phyloP scores from a whole-genome alignment of 2,329 filamentous ascomycete species.

The Paecilomyces sp. region DNA sequence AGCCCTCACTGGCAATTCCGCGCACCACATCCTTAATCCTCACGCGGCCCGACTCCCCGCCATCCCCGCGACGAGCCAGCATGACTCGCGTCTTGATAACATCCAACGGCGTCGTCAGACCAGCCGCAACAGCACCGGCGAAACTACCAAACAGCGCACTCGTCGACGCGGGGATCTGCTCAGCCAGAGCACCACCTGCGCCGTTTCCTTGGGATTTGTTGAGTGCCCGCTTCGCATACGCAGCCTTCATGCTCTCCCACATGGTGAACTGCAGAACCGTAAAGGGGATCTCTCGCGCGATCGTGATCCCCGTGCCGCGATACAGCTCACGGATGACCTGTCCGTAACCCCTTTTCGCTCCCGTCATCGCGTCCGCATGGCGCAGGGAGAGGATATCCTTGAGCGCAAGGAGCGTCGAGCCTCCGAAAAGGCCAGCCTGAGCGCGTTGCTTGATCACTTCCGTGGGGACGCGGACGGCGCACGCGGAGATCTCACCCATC shows the following conservation, averaged over 20 bases:
- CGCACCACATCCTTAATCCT: slow-evolving; percentile 48
- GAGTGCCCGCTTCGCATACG: slow-evolving; percentile 39
- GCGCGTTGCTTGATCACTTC: slow-evolving; percentile 97
- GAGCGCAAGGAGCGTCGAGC: slow-evolving; percentile 60
- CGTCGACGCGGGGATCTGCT: slow-evolving; percentile 60
- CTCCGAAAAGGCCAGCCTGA: slow-evolving; percentile 76
- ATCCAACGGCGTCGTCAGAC: slow-evolving; percentile 83
- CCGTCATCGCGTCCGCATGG: slow-evolving; percentile 27
- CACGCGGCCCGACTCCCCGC: slow-evolving; percentile 34
- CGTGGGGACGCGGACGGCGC: slow-evolving; percentile 84
- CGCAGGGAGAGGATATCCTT: slow-evolving; percentile 57
- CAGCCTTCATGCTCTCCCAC: slow-evolving; percentile 82
- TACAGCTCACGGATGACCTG: slow-evolving; percentile 79
- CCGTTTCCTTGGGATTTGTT: slow-evolving; percentile 28
- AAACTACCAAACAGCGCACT: slow-evolving; percentile 79
- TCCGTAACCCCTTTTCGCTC: slow-evolving; percentile 31
- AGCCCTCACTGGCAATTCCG: slow-evolving; percentile 50
- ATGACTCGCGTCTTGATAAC: slow-evolving; percentile 97
- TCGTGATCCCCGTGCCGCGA: slow-evolving; percentile 83
- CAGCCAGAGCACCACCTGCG: slow-evolving; percentile 18
- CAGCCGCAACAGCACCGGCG: slow-evolving; percentile 79
- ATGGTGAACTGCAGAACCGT: slow-evolving; percentile 95
- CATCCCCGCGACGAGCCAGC: slow-evolving; percentile 62
- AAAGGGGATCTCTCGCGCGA: slow-evolving; percentile 94
- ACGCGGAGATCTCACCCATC: slow-evolving; percentile 84